These are phyloP conservation scores for Aquilaria yunnanensis DNA, from an alignment of 345 rosid genomes.

Conservation along the genomic window DNA sequence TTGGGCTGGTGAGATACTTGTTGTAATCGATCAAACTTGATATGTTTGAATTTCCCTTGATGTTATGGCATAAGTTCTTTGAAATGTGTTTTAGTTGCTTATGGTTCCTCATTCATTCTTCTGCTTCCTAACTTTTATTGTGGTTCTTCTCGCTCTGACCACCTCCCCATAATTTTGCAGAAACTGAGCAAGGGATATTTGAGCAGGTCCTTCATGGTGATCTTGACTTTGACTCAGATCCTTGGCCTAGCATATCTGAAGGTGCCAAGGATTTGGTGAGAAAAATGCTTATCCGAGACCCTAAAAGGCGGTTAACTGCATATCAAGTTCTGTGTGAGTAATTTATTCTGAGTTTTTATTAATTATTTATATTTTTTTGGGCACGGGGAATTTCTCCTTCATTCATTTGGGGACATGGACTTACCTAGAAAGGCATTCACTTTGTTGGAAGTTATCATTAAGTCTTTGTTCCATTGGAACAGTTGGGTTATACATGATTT, in stretches of 20 bases:
- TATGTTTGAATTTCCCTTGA: too few species aligned
- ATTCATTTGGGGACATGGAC: too few species aligned
- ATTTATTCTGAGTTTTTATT: slow-evolving; percentile 4
- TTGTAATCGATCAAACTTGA: neutral
- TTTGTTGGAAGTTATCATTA: too few species aligned
- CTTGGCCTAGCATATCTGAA: slow-evolving; percentile 89
- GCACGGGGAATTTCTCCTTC: too few species aligned
- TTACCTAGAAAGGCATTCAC: too few species aligned
- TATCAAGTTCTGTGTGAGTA: slow-evolving; percentile 78
- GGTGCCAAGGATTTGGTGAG: slow-evolving; percentile 84
- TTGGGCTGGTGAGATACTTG: slow-evolving; percentile 66
- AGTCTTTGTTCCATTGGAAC: too few species aligned
- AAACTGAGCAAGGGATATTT: slow-evolving; percentile 80
- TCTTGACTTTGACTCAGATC: slow-evolving; percentile 76
- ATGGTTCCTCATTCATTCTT: too few species aligned
- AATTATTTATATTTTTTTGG: neutral
- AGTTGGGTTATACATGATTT: too few species aligned
- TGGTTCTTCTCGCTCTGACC: neutral
- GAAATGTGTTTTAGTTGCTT: too few species aligned
- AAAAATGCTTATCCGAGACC: slow-evolving; percentile 82
- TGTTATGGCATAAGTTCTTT: too few species aligned
- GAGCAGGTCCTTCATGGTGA: slow-evolving; percentile 85
- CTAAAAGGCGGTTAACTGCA: slow-evolving; percentile 69
- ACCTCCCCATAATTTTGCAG: slow-evolving; percentile 28
- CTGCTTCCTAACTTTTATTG: neutral